Conservation (phyloP, 2,329 filamentous ascomycete genomes). For the Canariomyces notabilis region DNA sequence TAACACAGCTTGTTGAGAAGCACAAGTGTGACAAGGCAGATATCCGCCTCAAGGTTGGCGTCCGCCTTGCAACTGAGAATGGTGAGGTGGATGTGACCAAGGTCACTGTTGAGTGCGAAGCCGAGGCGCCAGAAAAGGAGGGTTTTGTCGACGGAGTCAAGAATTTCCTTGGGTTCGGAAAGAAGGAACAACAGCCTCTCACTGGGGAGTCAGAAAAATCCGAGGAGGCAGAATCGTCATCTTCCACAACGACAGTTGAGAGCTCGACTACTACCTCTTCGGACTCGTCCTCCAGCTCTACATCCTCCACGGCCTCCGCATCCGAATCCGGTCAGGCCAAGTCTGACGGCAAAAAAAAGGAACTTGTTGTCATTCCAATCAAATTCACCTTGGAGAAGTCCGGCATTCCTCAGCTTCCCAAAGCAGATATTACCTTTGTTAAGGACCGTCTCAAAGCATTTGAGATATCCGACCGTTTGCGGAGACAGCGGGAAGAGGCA, state of each 20-base stretch:
- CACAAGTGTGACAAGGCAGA: slow-evolving; percentile 72
- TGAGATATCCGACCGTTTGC: slow-evolving; percentile 75
- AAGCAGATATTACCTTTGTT: slow-evolving; percentile 44
- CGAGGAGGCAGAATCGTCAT: slow-evolving; percentile 37
- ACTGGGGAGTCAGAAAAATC: slow-evolving; percentile 53
- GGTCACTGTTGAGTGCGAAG: slow-evolving; percentile 80
- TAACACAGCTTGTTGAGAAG: slow-evolving; percentile 71
- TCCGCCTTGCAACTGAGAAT: slow-evolving; percentile 66
- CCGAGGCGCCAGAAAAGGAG: slow-evolving; percentile 67
- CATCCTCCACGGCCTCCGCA: slow-evolving; percentile 40
- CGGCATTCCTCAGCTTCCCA: slow-evolving; percentile 46
- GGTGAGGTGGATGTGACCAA: slow-evolving; percentile 75
- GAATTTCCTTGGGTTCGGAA: slow-evolving; percentile 91
- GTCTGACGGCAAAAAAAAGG: slow-evolving; percentile 53
- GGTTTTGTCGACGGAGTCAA: slow-evolving; percentile 91
- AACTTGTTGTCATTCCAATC: slow-evolving; percentile 52
- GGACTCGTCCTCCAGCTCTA: slow-evolving; percentile 30
- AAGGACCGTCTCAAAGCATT: slow-evolving; percentile 77
- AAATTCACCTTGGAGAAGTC: slow-evolving; percentile 44
- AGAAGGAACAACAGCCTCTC: slow-evolving; percentile 76
- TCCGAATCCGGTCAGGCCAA: slow-evolving; percentile 48
- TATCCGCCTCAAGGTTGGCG: slow-evolving; percentile 72
- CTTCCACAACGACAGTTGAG: slow-evolving; percentile 38
- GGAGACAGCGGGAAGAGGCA: slow-evolving; percentile 73
- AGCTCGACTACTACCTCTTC: slow-evolving; percentile 31